These are phyloP conservation scores for Aspergillus indologenus DNA, from an alignment of 495 filamentous ascomycete species.

Conservation along the genomic window DNA sequence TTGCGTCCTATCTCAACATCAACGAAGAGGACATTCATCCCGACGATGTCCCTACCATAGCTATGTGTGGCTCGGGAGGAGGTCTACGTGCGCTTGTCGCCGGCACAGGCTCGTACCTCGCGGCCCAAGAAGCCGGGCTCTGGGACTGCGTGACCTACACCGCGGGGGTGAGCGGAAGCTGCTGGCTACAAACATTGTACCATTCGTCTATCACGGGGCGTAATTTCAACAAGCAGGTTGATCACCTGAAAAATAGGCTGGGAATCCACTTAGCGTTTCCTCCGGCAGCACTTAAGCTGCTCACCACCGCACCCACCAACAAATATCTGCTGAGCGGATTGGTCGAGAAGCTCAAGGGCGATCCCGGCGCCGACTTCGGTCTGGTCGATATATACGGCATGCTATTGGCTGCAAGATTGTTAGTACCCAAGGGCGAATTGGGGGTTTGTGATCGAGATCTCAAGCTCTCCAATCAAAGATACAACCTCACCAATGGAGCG, in stretches of 20 bases:
- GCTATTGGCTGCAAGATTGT: slow-evolving; percentile 73
- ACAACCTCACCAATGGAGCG: slow-evolving; percentile 67
- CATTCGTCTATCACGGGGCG: slow-evolving; percentile 73
- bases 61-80: slow-evolving; percentile 89
- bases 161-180: slow-evolving; percentile 90
- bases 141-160: slow-evolving; percentile 94
- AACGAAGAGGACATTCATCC: slow-evolving; percentile 78
- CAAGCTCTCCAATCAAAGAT: slow-evolving; percentile 80
- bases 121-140: slow-evolving; percentile 76
- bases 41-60: slow-evolving; percentile 88
- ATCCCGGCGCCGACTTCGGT: slow-evolving; percentile 76
- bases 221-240: slow-evolving; percentile 63
- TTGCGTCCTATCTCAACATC: slow-evolving; percentile 78
- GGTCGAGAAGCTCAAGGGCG: slow-evolving; percentile 84
- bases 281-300: slow-evolving; percentile 69
- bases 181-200: slow-evolving; percentile 90
- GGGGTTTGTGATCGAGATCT: slow-evolving; percentile 71
- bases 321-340: slow-evolving; percentile 85
- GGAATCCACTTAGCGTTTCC: slow-evolving; percentile 90
- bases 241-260: slow-evolving; percentile 81
- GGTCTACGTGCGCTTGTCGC: slow-evolving; percentile 87
- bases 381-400: slow-evolving; percentile 91
- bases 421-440: slow-evolving; percentile 83
- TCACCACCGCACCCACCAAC: slow-evolving; percentile 82
- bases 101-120: slow-evolving; percentile 77